Evolutionary conservation across 2,329 filamentous ascomycete genomes (phyloP).

Genomic region (Plectosphaerella cucumerina): DNA sequence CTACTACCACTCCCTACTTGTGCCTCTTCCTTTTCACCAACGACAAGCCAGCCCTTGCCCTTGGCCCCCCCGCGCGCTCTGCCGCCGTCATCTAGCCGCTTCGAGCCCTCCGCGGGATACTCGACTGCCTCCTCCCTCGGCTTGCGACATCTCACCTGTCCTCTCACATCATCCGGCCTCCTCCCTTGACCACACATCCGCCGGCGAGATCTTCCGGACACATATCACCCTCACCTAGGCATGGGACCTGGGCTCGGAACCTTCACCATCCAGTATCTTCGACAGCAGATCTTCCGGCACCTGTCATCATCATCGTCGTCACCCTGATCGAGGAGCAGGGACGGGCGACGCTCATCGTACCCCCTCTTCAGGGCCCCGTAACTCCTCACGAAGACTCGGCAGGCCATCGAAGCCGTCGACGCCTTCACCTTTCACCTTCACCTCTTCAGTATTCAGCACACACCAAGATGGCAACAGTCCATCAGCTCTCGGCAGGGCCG

Average conservation of each 20-base stretch:
- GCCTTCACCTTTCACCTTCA: not conserved
- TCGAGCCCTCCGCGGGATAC: not conserved
- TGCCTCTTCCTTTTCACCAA: too few relatives aligned
- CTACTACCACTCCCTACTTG: too few relatives aligned
- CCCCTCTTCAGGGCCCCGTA: conserved; percentile 9
- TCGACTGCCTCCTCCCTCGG: not conserved
- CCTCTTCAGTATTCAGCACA: not conserved
- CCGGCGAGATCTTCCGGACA: conserved; percentile 1
- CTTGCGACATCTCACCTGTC: not conserved
- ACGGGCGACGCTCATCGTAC: conserved; percentile 7
- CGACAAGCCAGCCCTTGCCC: not conserved
- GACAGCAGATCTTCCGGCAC: not conserved
- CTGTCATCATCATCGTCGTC: conserved; percentile 1
- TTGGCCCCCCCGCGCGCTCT: not conserved
- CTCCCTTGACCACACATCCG: not conserved
- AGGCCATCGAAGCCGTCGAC: not conserved
- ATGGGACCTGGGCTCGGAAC: conserved; percentile 8
- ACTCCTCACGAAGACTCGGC: conserved; percentile 4
- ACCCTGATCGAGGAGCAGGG: conserved; percentile 11
- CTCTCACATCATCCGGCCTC: not conserved
- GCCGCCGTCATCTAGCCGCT: not conserved
- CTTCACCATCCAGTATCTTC: not conserved
- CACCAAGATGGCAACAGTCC: conserved; percentile 31
- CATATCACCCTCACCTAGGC: conserved; percentile 8
- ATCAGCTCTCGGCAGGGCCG: conserved; percentile 29